Percentiles rank a stretch among this genome's conserved stretches.
Conservation (phyloP, 805 yeast genomes). For the Pichia scutulata region DNA sequence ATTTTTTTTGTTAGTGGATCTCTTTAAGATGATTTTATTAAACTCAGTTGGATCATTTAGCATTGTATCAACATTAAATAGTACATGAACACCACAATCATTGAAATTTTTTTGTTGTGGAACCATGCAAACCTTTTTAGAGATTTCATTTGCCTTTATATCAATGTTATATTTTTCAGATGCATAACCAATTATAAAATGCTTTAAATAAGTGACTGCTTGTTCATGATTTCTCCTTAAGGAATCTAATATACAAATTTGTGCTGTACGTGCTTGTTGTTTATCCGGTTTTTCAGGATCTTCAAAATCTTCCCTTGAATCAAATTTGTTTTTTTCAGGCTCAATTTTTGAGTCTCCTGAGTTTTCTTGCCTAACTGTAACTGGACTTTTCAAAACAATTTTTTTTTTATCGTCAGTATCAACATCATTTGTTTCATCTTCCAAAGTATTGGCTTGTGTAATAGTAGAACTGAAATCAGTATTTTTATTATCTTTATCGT, state of each 20-base stretch:
- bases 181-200: conserved; percentile 62
- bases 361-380: too few relatives aligned
- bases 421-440: background rate
- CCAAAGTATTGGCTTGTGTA: background rate
- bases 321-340: background rate
- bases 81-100: conserved; percentile 92
- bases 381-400: too few relatives aligned
- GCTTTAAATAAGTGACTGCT: conserved; percentile 44
- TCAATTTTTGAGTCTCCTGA: background rate
- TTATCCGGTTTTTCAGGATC: background rate
- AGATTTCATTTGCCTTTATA: conserved; percentile 40
- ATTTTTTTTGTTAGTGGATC: conserved; percentile 6
- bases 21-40: conserved; percentile 15
- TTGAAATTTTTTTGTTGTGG: conserved; percentile 84
- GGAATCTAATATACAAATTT: conserved; percentile 69
- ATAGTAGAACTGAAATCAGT: background rate
- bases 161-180: conserved; percentile 48
- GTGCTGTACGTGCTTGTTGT: conserved; percentile 23
- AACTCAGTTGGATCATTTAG: conserved; percentile 42
- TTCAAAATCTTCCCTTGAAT: background rate
- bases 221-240: conserved; percentile 50
- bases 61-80: conserved; percentile 61
- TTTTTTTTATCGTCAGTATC: background rate
- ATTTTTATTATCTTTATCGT: background rate
- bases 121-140: conserved; percentile 32